These are phyloP conservation scores for Carex parvula DNA, from an alignment of 176 grass and related monocot genomes.

Conservation along the genomic window DNA sequence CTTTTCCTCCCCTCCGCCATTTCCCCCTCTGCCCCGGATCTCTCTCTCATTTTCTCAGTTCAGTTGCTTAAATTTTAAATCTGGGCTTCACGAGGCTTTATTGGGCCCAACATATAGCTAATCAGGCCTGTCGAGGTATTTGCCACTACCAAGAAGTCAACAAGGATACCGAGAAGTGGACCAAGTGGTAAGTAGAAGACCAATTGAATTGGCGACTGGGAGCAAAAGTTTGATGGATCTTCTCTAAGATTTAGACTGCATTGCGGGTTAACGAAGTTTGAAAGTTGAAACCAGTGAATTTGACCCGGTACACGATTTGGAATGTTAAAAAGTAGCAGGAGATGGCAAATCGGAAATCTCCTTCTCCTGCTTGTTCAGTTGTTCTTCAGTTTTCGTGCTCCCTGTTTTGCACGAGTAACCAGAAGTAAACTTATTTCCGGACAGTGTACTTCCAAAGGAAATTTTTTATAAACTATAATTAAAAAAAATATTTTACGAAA, in stretches of 20 bases:
- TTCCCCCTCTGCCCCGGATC: background rate
- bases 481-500: no score
- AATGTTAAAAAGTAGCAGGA: background rate
- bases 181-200: background rate
- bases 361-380: no score
- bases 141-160: background rate
- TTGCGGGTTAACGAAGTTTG: background rate
- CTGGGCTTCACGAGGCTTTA: background rate
- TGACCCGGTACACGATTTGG: background rate
- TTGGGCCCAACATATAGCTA: background rate
- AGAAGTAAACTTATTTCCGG: no score
- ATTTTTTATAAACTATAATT: no score
- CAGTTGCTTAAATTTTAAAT: background rate
- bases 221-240: background rate
- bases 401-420: background rate
- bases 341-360: background rate
- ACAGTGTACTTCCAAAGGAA: background rate
- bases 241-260: background rate
- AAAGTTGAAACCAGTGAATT: background rate
- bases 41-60: background rate
- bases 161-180: background rate
- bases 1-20: conserved; percentile 30
- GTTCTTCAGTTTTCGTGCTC: background rate
- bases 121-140: background rate
- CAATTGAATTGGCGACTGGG: background rate